Evolutionary conservation across 75 land plant genomes (phyloP).

Genomic region (Cunninghamia lanceolata): DNA sequence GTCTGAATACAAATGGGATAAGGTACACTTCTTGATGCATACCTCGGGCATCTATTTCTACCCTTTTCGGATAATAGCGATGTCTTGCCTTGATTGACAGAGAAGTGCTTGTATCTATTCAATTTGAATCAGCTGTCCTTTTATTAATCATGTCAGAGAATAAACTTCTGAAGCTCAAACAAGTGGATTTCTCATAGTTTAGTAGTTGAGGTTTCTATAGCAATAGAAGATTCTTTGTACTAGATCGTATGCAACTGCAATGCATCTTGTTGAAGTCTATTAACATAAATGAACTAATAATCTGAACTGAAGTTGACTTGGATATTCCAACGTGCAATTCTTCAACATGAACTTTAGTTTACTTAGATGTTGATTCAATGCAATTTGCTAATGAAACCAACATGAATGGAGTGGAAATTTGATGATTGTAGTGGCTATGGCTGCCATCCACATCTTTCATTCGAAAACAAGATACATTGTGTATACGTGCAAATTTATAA

Average conservation of each 20-base stretch:
- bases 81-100: background rate
- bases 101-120: background rate
- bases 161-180: background rate
- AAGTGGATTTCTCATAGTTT: background rate
- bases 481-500: too few species aligned
- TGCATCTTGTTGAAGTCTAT: background rate
- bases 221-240: background rate
- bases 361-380: too few species aligned
- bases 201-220: background rate
- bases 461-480: too few species aligned
- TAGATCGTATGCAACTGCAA: background rate
- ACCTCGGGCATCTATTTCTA: background rate
- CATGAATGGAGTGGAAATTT: too few species aligned
- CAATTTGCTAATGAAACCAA: too few species aligned
- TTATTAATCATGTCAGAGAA: background rate
- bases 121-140: background rate
- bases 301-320: background rate
- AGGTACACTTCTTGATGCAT: conserved; percentile 38
- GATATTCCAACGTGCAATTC: background rate
- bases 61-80: background rate
- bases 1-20: conserved; percentile 80
- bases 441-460: background rate
- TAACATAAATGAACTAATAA: background rate
- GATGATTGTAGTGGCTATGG: background rate
- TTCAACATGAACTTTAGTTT: too few species aligned